Evolutionary conservation across 2,329 filamentous ascomycete genomes (phyloP).

Genomic region (Domatiomyces catenatus): DNA sequence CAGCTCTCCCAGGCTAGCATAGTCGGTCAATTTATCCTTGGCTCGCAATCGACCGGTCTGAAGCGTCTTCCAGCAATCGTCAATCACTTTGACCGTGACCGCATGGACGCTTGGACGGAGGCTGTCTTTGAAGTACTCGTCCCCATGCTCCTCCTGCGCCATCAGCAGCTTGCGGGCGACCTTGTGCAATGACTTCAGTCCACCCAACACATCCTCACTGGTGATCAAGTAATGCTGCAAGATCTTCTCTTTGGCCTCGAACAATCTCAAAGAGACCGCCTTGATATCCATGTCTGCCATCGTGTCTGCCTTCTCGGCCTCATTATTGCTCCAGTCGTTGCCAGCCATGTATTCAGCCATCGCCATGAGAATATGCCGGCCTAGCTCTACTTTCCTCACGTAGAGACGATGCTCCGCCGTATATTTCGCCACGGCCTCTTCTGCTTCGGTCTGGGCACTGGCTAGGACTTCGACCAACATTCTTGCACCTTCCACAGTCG

Average conservation of each 20-base stretch:
- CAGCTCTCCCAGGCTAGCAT: neutral
- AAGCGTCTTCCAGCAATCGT: neutral
- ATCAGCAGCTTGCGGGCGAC: neutral
- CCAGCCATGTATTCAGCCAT: neutral
- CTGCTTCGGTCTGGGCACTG: neutral
- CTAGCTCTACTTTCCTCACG: neutral
- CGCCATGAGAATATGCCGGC: neutral
- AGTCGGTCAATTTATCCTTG: neutral
- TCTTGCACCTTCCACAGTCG: neutral
- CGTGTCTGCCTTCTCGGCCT: neutral
- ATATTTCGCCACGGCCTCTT: neutral
- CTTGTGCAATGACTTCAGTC: neutral
- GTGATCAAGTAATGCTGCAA: neutral
- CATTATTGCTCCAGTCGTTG: neutral
- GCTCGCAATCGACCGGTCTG: neutral
- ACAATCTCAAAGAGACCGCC: neutral
- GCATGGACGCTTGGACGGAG: neutral
- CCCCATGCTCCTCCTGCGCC: neutral
- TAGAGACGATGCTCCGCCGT: neutral
- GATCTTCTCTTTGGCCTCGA: neutral
- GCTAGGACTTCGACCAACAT: neutral
- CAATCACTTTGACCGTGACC: neutral
- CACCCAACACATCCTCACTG: neutral
- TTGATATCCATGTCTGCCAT: neutral
- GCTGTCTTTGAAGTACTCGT: neutral